Evolutionary conservation across 257 asterid genomes (phyloP).

Genomic region (Solanum okadae): DNA sequence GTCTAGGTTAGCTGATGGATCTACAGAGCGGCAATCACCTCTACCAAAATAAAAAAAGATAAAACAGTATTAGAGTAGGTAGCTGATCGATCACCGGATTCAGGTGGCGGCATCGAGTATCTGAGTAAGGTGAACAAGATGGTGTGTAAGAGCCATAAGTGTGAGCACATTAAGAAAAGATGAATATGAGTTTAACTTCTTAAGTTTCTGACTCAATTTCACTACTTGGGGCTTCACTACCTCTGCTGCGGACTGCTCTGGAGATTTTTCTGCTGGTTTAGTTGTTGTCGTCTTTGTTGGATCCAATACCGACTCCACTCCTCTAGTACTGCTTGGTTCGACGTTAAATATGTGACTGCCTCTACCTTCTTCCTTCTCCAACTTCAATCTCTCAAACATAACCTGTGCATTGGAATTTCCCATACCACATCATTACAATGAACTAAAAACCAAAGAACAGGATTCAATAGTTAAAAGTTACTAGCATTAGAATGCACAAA

Average conservation of each 20-base stretch:
- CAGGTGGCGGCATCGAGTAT: not conserved
- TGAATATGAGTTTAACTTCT: conserved; percentile 47
- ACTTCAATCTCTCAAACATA: conserved; percentile 57
- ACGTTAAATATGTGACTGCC: conserved; percentile 9
- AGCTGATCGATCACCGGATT: too few relatives aligned
- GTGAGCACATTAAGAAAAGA: conserved; percentile 55
- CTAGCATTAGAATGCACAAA: too few relatives aligned
- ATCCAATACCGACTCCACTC: not conserved
- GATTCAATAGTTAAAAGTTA: not conserved
- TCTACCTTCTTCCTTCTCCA: conserved; percentile 63
- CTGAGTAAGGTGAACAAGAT: conserved; percentile 43
- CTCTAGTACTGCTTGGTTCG: not conserved
- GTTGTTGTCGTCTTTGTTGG: not conserved
- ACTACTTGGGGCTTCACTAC: conserved; percentile 16
- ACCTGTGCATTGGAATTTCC: conserved; percentile 20
- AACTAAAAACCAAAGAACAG: not conserved
- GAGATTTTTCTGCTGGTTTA: too few relatives aligned
- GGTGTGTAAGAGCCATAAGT: conserved; percentile 50
- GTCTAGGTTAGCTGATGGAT: not conserved
- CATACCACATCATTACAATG: too few relatives aligned
- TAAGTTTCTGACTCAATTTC: conserved; percentile 21
- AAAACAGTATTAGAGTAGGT: not conserved
- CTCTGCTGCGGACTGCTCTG: not conserved
- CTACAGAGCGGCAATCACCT: not conserved
- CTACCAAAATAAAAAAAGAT: not conserved